Percentiles rank a stretch among this genome's conserved stretches.
These are phyloP conservation scores for Mortierella antarctica DNA, from an alignment of 192 early-diverging fungal genomes.

Conservation along the genomic window DNA sequence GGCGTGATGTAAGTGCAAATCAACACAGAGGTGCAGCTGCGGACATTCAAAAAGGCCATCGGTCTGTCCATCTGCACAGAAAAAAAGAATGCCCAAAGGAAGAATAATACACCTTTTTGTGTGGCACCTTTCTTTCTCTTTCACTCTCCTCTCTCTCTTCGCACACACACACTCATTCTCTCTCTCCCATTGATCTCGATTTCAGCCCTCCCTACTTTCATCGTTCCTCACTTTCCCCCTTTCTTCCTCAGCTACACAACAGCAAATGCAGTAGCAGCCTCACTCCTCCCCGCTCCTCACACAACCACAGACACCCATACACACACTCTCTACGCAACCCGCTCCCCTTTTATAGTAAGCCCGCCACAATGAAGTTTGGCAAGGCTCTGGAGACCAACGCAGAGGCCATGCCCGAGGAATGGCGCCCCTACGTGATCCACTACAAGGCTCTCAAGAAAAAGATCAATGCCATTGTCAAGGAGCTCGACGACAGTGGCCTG, in stretches of 20 bases:
- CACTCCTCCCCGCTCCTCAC: not conserved
- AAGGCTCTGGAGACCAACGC: conserved; percentile 74
- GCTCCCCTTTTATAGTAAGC: no score
- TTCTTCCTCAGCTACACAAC: not conserved
- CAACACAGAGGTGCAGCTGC: no score
- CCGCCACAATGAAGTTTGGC: conserved; percentile 76
- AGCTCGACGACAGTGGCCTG: conserved; percentile 66
- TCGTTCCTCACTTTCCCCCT: no score
- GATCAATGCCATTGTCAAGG: conserved; percentile 76
- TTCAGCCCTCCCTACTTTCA: no score
- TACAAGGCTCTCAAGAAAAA: conserved; percentile 81
- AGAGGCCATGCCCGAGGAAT: conserved; percentile 74
- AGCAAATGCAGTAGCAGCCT: not conserved
- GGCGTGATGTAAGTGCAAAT: no score
- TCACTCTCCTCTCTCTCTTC: not conserved
- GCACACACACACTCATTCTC: not conserved
- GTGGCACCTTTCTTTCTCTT: no score
- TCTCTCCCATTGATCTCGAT: no score
- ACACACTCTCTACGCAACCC: not conserved
- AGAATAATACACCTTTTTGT: no score
- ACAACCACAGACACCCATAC: not conserved
- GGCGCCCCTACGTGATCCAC: conserved; percentile 80
- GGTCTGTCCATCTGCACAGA: no score
- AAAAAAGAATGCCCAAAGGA: no score
- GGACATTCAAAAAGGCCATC: no score